phyloP scores from a whole-genome alignment of 2,329 filamentous ascomycete genomes.

The Colletotrichum plurivorum region DNA sequence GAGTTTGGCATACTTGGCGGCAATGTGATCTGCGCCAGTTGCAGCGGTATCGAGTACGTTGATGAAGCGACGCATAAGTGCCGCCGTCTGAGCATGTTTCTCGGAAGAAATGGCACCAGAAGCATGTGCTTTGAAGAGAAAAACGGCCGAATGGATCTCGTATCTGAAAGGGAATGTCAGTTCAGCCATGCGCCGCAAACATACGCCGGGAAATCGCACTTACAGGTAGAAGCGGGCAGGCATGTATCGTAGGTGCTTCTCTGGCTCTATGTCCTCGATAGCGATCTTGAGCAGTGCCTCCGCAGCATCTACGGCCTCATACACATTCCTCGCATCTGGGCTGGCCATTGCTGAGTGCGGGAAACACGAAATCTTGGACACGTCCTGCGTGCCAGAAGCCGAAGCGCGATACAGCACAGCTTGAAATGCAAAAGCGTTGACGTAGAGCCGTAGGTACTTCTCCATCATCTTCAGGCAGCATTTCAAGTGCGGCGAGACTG shows the following conservation, averaged over 20 bases:
- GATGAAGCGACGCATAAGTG: conserved; percentile 7
- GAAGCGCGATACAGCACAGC: conserved; percentile 70
- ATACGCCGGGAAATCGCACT: conserved; percentile 43
- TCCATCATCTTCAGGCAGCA: conserved; percentile 78
- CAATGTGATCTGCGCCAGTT: conserved; percentile 7
- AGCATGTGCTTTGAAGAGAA: conserved; percentile 67
- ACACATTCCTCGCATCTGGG: conserved; percentile 75
- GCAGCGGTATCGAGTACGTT: conserved; percentile 7
- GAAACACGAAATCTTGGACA: conserved; percentile 58
- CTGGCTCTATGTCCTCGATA: conserved; percentile 70
- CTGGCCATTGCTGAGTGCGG: conserved; percentile 66
- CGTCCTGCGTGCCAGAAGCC: conserved; percentile 50
- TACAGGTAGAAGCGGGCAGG: conserved; percentile 74
- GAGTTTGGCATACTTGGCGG: conserved; percentile 12
- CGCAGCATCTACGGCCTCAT: conserved; percentile 74
- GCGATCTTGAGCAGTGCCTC: conserved; percentile 72
- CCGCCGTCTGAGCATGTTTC: conserved; percentile 13
- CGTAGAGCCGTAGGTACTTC: conserved; percentile 80
- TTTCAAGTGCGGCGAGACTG: conserved; percentile 74
- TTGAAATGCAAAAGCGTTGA: conserved; percentile 82
- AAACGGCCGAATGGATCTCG: conserved; percentile 73
- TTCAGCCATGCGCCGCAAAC: background rate
- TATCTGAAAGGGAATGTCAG: conserved; percentile 3
- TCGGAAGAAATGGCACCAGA: conserved; percentile 7
- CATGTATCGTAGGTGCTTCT: conserved; percentile 71